A percentile compares a stretch with the other conserved stretches of the same genome.
phyloP scores from a whole-genome alignment of 257 asterid species.

The Hygrophila difformis region DNA sequence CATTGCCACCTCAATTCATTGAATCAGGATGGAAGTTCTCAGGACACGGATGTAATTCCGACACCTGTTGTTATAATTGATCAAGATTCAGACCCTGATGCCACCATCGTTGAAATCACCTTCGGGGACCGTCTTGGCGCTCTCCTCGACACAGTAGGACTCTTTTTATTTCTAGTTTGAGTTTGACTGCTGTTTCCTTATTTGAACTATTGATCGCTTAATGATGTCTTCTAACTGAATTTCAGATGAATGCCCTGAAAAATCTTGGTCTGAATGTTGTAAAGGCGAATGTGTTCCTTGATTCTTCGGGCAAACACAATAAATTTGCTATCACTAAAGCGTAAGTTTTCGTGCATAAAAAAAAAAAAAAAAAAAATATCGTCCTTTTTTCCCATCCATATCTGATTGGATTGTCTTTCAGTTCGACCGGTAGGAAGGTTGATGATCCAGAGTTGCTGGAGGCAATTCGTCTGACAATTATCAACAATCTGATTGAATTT shows the following conservation, averaged over 20 bases:
- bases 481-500: constrained; percentile 68
- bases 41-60: constrained; percentile 55
- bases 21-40: constrained; percentile 55
- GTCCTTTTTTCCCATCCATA: background rate
- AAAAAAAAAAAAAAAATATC: no score
- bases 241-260: constrained; percentile 79
- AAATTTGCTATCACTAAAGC: constrained; percentile 76
- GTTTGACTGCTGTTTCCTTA: no score
- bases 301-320: constrained; percentile 94
- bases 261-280: constrained; percentile 84
- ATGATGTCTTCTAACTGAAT: no score
- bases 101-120: constrained; percentile 83
- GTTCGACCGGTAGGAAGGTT: constrained; percentile 84
- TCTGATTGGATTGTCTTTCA: constrained; percentile 23
- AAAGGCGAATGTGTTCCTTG: constrained; percentile 88
- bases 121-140: constrained; percentile 98
- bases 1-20: constrained; percentile 19
- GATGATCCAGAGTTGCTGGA: constrained; percentile 92
- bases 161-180: constrained; percentile 5
- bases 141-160: constrained; percentile 78
- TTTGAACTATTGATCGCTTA: no score
- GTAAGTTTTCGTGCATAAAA: constrained; percentile 35
- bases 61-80: constrained; percentile 74
- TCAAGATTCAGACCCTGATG: constrained; percentile 86
- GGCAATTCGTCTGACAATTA: constrained; percentile 97